Conservation (phyloP, 306 rosid species). For the Gillenia trifoliata region DNA sequence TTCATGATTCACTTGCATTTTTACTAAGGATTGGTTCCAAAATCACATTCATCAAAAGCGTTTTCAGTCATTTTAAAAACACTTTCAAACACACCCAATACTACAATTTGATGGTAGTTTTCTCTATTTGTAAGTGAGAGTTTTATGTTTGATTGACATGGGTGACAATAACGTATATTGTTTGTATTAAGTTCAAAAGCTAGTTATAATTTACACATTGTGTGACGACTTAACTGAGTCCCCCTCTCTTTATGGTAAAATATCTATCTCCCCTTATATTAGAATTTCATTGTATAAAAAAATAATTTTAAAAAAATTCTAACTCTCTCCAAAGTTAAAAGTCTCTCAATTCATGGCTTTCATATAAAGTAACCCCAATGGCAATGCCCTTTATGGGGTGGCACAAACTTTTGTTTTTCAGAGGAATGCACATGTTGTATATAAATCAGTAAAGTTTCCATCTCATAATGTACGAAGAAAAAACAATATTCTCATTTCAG, state of each 20-base stretch:
- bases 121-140: no score
- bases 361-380: not conserved
- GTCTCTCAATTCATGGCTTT: not conserved
- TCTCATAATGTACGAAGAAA: not conserved
- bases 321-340: not conserved
- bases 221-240: not conserved
- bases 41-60: no score
- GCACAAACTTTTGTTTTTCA: not conserved
- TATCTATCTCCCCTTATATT: not conserved
- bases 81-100: no score
- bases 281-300: not conserved
- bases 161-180: no score
- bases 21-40: no score
- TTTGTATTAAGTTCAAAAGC: no score
- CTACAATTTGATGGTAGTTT: no score
- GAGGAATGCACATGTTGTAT: not conserved
- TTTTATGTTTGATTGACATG: no score
- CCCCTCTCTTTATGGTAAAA: no score
- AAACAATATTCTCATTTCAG: not conserved
- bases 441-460: not conserved
- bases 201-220: not conserved
- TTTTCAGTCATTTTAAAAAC: no score
- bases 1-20: no score
- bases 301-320: no score
- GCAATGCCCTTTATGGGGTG: not conserved